phyloP scores from a whole-genome alignment of 202 grass and related monocot genomes.

The Panicum virgatum region DNA sequence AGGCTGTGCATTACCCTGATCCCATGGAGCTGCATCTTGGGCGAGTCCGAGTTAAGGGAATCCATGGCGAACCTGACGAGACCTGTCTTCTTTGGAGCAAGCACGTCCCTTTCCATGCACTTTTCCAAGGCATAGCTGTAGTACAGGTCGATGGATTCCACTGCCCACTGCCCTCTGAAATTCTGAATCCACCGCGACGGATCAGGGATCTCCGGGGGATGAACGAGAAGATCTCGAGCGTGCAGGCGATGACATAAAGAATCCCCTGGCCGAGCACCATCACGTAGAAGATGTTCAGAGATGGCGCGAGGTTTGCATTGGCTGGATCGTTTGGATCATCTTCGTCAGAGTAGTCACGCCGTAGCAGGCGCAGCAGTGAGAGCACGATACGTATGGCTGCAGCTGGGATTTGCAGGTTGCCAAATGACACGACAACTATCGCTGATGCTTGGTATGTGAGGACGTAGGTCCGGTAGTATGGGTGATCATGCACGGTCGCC shows the following conservation, averaged over 20 bases:
- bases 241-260: not conserved
- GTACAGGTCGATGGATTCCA: not conserved
- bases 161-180: not conserved
- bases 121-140: not conserved
- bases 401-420: slow-evolving; percentile 23
- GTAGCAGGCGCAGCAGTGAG: rapidly evolving
- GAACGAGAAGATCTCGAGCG: not conserved
- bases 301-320: not conserved
- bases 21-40: slow-evolving; percentile 3
- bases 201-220: not conserved
- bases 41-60: not conserved
- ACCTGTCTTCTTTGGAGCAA: slow-evolving; percentile 20
- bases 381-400: not conserved
- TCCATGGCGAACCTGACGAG: not conserved
- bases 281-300: slow-evolving; percentile 10
- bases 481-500: rapidly evolving
- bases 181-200: not conserved
- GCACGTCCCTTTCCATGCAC: not conserved
- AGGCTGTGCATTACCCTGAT: not conserved
- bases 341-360: rapidly evolving
- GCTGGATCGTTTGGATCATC: rapidly evolving
- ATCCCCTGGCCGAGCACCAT: slow-evolving; percentile 36
- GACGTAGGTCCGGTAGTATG: not conserved
- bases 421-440: not conserved
- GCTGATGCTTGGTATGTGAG: rapidly evolving